Percentiles rank a stretch among this genome's conserved stretches.
Evolutionary conservation across 2,329 filamentous ascomycete species (phyloP).

Genomic region (Sclerotinia glacialis): DNA sequence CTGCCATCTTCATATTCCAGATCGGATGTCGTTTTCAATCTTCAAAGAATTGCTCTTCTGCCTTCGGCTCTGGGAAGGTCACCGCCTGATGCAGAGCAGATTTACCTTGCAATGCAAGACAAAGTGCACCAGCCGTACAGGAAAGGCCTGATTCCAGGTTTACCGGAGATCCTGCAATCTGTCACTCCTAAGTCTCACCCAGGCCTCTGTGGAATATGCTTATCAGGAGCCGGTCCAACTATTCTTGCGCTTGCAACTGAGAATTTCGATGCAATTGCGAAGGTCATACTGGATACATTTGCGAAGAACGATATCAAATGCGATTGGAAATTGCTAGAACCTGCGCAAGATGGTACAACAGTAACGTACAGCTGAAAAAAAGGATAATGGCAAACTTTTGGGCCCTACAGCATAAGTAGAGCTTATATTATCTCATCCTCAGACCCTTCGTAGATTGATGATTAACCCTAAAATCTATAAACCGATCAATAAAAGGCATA

Average conservation of each 20-base stretch:
- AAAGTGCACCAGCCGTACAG: conserved; percentile 97
- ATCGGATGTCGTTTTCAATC: conserved; percentile 85
- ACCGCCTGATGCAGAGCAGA: conserved; percentile 87
- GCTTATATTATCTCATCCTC: too few relatives aligned
- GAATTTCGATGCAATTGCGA: conserved; percentile 84
- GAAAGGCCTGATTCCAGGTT: conserved; percentile 83
- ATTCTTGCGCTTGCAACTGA: conserved; percentile 89
- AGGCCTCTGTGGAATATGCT: conserved; percentile 87
- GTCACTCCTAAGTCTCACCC: conserved; percentile 86
- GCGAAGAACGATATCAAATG: conserved; percentile 71
- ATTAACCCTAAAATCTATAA: too few relatives aligned
- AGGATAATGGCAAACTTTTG: neutral
- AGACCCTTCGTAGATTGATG: too few relatives aligned
- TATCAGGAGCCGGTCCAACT: conserved; percentile 92
- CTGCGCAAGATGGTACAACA: conserved; percentile 63
- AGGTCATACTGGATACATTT: conserved; percentile 73
- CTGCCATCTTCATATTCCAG: conserved; percentile 77
- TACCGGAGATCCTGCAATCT: conserved; percentile 85
- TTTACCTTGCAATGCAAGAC: conserved; percentile 98
- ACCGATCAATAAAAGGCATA: too few relatives aligned
- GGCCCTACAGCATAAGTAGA: conserved; percentile 2
- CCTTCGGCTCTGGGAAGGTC: conserved; percentile 86
- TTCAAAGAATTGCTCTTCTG: conserved; percentile 88
- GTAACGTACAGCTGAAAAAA: conserved; percentile 34
- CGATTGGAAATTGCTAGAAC: conserved; percentile 83